phyloP scores from a whole-genome alignment of 177 flowering plant species.

The Vitis hybrid region DNA sequence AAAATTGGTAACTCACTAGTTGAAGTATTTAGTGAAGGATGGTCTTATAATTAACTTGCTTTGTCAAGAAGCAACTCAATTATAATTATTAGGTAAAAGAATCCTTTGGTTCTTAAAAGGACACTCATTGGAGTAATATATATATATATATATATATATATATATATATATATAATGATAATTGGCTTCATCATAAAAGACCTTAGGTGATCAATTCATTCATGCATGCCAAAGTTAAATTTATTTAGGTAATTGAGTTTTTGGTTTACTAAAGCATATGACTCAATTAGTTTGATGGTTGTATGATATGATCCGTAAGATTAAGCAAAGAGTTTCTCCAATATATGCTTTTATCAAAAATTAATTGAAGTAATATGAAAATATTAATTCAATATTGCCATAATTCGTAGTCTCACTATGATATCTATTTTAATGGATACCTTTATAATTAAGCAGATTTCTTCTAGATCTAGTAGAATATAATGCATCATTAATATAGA shows the following conservation, averaged over 20 bases:
- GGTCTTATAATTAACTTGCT: background rate
- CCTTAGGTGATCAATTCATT: background rate
- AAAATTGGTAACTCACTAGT: background rate
- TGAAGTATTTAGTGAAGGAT: background rate
- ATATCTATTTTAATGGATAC: background rate
- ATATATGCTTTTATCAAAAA: background rate
- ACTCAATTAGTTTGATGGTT: background rate
- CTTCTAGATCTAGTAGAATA: slow-evolving; percentile 1
- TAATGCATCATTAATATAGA: background rate
- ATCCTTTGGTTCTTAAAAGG: background rate
- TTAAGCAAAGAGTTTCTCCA: background rate
- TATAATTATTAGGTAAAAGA: background rate
- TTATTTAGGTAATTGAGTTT: background rate
- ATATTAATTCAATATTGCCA: background rate
- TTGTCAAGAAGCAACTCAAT: background rate
- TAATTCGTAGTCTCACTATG: background rate
- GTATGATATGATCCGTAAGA: background rate
- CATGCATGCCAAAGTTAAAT: background rate
- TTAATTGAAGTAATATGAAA: background rate
- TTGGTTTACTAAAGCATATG: background rate
- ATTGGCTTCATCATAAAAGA: background rate
- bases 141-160: background rate
- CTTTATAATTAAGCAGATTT: background rate
- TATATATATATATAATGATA: no score
- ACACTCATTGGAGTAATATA: background rate